phyloP scores from a whole-genome alignment of 2,329 filamentous ascomycete genomes.

The Calonectria pteridis region DNA sequence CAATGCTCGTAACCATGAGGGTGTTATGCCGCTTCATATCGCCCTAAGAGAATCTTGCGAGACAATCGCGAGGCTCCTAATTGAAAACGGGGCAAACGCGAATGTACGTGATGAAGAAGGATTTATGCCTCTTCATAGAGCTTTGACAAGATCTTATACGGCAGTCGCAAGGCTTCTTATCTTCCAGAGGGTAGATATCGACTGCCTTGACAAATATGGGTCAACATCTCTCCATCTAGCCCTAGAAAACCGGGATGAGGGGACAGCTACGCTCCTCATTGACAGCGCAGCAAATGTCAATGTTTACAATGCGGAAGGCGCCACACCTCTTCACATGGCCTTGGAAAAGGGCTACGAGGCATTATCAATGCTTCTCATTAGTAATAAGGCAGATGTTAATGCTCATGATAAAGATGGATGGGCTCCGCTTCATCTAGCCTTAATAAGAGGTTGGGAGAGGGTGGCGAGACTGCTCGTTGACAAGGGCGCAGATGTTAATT shows the following conservation, averaged over 20 bases:
- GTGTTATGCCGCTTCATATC: neutral
- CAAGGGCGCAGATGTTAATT: neutral
- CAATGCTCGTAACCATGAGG: neutral
- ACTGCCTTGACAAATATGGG: neutral
- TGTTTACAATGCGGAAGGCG: neutral
- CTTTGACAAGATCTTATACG: neutral
- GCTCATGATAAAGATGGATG: neutral
- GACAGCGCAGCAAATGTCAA: neutral
- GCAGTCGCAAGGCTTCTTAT: neutral
- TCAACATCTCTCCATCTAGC: neutral
- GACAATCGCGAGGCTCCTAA: neutral
- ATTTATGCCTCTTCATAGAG: neutral
- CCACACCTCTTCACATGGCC: neutral
- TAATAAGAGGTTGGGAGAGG: neutral
- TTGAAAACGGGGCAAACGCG: neutral
- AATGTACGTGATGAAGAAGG: neutral
- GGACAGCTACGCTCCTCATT: neutral
- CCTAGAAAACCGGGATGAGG: neutral
- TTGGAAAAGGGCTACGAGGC: neutral
- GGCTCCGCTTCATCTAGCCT: neutral
- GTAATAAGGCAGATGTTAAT: neutral
- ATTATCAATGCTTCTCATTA: neutral
- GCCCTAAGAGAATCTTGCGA: neutral
- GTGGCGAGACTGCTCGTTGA: neutral
- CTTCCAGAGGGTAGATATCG: neutral